Evolutionary conservation across 2,329 filamentous ascomycete species (phyloP), one percentile per base, ranked within the genome.

Genomic region (Stagonosporopsis cucurbitacearum): DNA sequence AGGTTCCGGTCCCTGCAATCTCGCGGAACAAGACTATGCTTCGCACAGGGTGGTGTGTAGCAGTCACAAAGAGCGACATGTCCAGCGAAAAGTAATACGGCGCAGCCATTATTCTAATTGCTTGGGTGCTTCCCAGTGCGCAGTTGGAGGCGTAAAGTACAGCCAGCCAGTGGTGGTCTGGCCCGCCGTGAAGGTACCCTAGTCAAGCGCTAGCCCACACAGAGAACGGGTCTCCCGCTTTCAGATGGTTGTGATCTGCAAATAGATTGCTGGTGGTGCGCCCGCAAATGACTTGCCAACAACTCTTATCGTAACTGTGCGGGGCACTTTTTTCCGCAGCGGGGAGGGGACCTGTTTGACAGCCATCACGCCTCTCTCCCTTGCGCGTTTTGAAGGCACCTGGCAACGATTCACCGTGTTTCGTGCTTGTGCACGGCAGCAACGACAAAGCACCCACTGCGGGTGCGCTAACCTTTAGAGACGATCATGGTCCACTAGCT

Each of bases 251-350:
- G 36, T 8, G 53, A 30, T 42, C 47, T 36, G 28, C 53, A 56
- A 56, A 56, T 56, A 56, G 53, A 46, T 50, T 15, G 23, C 42
- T 4, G 37, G 41, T 8, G 42, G 17, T 50, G 42, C 35, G 47
- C 30, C 42, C 43, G 32, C 33, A 37, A 39, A 19, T 43, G 37
- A 39, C 33, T 23, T 39, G 41, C 32, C 41, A 36, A 33, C 30
- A 28, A 36, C 28, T 22, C 30, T 20, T 26, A 13, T 53, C 36
- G 39, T 46, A 35, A 20, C 42, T 7, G 26, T 26, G 42, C 53
- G 37, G 36, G 41, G 37, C 30, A 6, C 17, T 19, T 20, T 1
- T 1, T 30, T 40, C 36, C 23, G 15, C 3, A 25, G 25, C 23
- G 6, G 15, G 15, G 48, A 39, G 40, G 32, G 32, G 40, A 26